Evolutionary conservation across 192 early-diverging fungal species (phyloP), one percentile per base, ranked within the genome.

Genomic region (Backusella sp.): DNA sequence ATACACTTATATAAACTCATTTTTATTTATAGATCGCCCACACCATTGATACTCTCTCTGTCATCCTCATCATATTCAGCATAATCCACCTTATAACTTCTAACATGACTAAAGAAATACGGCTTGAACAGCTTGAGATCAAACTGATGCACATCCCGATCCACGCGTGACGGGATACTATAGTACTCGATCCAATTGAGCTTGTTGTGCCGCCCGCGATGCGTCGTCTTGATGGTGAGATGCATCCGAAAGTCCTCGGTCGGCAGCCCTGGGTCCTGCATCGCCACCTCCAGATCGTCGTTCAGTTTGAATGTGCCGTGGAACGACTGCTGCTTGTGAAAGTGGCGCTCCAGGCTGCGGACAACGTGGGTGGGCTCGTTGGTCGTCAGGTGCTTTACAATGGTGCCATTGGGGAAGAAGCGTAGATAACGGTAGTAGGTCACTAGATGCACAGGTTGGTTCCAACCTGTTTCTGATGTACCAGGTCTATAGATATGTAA

Each of bases 381-480:
- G 3, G 82, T 81, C 0, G 76, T 73, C 26, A 81, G 21, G 52
- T 83, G 80, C 62, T 77, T 73, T 15, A 83, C 14, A 15, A 85
- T 74, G 6, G 76, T 73, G 26, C 85, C 84, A 72, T 86, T 69
- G 4, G 81, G 73, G 42, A 85, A 86, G 46, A 86, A 86, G 8
- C 85, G 66, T 23, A 86, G 23, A 46, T 81, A 85, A n/a, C 85
- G 70, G 52, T 83, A 82, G 77, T 86, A 86, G 3, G 82, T 85
- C 12, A 86, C 81, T 19, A 86, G 7, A 53, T 85, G 84, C 30
- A 85, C 75, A 0, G 82, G 82, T 67, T 83, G 82, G 70, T 77
- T 74, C 84, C 84, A 85, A 4, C 72, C 15, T 30, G 59, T 83
- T 49, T 85, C 84, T 70, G 79, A 70, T 41, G 66, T 69, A 12